Conservation (phyloP, 768 basidiomycete species). For the Leccinum rimulosum region DNA sequence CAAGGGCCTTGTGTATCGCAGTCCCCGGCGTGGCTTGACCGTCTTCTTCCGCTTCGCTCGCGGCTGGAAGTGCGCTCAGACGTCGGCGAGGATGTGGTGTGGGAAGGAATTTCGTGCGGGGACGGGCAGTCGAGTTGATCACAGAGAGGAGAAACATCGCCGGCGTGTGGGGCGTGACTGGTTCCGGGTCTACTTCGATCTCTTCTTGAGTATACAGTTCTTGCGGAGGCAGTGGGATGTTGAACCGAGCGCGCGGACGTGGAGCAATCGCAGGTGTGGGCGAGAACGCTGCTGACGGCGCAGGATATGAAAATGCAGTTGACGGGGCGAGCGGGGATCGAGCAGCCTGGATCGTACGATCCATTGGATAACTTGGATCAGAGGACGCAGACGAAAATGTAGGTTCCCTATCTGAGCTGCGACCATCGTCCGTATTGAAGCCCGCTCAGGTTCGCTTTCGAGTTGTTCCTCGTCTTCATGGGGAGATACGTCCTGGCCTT, state of each 20-base stretch:
- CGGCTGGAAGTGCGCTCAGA: slow-evolving; percentile 61
- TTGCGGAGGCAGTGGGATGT: slow-evolving; percentile 44
- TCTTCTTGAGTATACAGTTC: slow-evolving; percentile 36
- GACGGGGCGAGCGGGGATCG: slow-evolving; percentile 39
- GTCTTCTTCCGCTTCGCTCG: slow-evolving; percentile 34
- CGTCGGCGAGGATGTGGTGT: slow-evolving; percentile 49
- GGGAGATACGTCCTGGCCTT: slow-evolving; percentile 8
- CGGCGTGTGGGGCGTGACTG: slow-evolving; percentile 70
- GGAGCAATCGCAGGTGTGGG: slow-evolving; percentile 68
- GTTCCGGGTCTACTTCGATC: slow-evolving; percentile 38
- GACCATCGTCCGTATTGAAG: slow-evolving; percentile 26
- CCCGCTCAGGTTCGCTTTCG: slow-evolving; percentile 24
- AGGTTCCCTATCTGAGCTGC: slow-evolving; percentile 43
- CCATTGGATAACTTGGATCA: slow-evolving; percentile 32
- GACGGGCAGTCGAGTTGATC: slow-evolving; percentile 78
- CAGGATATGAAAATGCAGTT: slow-evolving; percentile 52
- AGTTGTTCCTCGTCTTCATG: slow-evolving; percentile 3
- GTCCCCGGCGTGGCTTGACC: slow-evolving; percentile 32
- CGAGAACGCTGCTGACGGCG: slow-evolving; percentile 56
- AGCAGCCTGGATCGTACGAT: slow-evolving; percentile 24
- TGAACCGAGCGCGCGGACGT: slow-evolving; percentile 61
- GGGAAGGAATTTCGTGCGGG: slow-evolving; percentile 45
- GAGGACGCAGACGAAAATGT: slow-evolving; percentile 73
- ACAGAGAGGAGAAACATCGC: slow-evolving; percentile 78
- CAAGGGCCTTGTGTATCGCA: slow-evolving; percentile 52